Evolutionary conservation across 1,139 yeast genomes (phyloP).

Genomic region (Arxiozyma heterogenica): DNA sequence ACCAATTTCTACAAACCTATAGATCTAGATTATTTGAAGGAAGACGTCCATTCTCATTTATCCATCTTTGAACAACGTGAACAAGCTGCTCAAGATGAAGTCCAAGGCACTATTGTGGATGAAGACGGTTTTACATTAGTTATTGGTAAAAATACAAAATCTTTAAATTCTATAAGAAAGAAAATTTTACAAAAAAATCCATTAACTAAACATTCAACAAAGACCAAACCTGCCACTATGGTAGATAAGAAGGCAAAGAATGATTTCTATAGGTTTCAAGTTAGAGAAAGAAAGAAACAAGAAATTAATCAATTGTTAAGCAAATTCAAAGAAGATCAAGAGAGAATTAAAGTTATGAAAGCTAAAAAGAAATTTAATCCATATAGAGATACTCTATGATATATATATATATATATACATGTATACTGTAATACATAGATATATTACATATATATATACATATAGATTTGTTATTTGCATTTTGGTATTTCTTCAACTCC

Average conservation of each 20-base stretch:
- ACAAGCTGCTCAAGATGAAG: conserved; percentile 50
- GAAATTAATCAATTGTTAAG: conserved; percentile 80
- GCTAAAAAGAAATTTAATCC: conserved; percentile 82
- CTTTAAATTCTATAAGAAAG: conserved; percentile 34
- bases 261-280: conserved; percentile 93
- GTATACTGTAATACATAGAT: no score
- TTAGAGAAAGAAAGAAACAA: conserved; percentile 83
- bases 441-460: no score
- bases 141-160: conserved; percentile 76
- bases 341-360: conserved; percentile 65
- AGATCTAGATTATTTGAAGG: conserved; percentile 27
- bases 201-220: conserved; percentile 26
- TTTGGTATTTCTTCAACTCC: no score
- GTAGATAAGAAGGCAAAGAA: conserved; percentile 71
- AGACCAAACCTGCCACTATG: conserved; percentile 32
- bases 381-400: conserved; percentile 36
- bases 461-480: no score
- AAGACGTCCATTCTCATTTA: conserved; percentile 35
- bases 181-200: conserved; percentile 29
- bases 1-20: conserved; percentile 30
- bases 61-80: conserved; percentile 65
- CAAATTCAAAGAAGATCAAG: conserved; percentile 87
- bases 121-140: conserved; percentile 92
- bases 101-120: conserved; percentile 59
- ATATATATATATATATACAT: no score